These are phyloP conservation scores for Penicillium paxilli DNA, from an alignment of 495 filamentous ascomycete genomes.

Conservation along the genomic window DNA sequence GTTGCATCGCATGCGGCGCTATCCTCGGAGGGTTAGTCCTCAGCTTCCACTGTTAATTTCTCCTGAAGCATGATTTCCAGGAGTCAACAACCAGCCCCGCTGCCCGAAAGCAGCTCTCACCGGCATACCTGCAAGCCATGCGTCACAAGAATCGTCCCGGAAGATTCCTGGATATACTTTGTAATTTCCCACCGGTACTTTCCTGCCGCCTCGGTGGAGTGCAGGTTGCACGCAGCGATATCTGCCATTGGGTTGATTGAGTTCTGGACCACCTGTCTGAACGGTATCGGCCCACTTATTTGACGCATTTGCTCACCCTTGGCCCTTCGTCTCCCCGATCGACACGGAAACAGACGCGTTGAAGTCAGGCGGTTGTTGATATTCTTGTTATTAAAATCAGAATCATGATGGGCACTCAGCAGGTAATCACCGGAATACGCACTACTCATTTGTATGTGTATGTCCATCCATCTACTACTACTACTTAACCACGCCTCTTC, in stretches of 20 bases:
- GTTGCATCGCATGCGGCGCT: slow-evolving; percentile 1
- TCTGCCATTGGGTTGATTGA: slow-evolving; percentile 2
- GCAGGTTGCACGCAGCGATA: neutral
- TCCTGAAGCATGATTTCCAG: too few relatives aligned
- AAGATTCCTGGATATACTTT: neutral
- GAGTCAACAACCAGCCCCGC: neutral
- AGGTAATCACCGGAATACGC: neutral
- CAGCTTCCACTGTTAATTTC: too few relatives aligned
- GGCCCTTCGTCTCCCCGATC: slow-evolving; percentile 1
- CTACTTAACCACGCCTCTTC: too few relatives aligned
- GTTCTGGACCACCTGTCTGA: slow-evolving; percentile 7
- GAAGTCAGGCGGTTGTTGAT: neutral
- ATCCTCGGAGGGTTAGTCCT: neutral
- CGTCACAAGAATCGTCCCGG: neutral
- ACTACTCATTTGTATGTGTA: too few relatives aligned
- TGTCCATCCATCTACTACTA: too few relatives aligned
- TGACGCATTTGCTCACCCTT: slow-evolving; percentile 13
- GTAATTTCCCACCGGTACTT: neutral
- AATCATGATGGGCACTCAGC: neutral
- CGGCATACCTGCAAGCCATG: neutral
- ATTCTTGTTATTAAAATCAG: neutral
- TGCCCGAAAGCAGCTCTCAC: neutral
- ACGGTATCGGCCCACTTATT: slow-evolving; percentile 7
- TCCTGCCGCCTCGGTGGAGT: neutral
- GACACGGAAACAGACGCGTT: slow-evolving; percentile 14